Evolutionary conservation across 768 basidiomycete genomes (phyloP).

Genomic region (Suillus paluster): DNA sequence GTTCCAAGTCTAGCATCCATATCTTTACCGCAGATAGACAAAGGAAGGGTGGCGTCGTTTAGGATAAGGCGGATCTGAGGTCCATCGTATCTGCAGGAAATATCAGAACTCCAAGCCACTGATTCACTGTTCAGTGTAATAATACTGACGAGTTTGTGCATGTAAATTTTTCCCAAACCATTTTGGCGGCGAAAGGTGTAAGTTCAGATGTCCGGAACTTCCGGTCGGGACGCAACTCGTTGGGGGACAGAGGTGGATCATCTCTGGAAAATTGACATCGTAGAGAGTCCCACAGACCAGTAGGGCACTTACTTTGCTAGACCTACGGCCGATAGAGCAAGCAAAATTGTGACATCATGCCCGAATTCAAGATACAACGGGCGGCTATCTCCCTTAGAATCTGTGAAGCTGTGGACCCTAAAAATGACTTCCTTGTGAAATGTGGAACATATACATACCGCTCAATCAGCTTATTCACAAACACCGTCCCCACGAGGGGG

Average conservation of each 20-base stretch:
- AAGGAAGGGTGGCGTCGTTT: slow-evolving; percentile 44
- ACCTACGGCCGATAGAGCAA: slow-evolving; percentile 40
- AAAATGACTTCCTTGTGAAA: background rate
- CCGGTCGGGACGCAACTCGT: slow-evolving; percentile 32
- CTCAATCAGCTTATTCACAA: slow-evolving; percentile 38
- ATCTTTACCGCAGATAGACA: slow-evolving; percentile 37
- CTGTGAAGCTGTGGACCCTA: slow-evolving; percentile 26
- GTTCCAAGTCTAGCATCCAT: slow-evolving; percentile 39
- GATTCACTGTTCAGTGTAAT: background rate
- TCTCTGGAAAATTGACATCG: slow-evolving; percentile 31
- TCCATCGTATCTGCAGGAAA: slow-evolving; percentile 28
- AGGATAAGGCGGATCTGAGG: slow-evolving; percentile 47
- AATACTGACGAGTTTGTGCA: slow-evolving; percentile 38
- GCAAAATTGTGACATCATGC: slow-evolving; percentile 42
- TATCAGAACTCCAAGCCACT: slow-evolving; percentile 7
- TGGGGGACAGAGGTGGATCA: slow-evolving; percentile 30
- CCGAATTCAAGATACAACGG: slow-evolving; percentile 41
- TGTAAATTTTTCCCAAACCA: slow-evolving; percentile 48
- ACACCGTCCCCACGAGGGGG: slow-evolving; percentile 37
- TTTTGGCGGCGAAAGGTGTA: slow-evolving; percentile 47
- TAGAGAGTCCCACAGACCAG: background rate
- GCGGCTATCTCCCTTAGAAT: slow-evolving; percentile 31
- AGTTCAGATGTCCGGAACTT: slow-evolving; percentile 44
- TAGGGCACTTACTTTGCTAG: slow-evolving; percentile 29
- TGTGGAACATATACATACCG: slow-evolving; percentile 20